Evolutionary conservation across 805 yeast species (phyloP), one percentile per base, ranked within the genome.

Genomic region (Torulaspora microellipsoides): DNA sequence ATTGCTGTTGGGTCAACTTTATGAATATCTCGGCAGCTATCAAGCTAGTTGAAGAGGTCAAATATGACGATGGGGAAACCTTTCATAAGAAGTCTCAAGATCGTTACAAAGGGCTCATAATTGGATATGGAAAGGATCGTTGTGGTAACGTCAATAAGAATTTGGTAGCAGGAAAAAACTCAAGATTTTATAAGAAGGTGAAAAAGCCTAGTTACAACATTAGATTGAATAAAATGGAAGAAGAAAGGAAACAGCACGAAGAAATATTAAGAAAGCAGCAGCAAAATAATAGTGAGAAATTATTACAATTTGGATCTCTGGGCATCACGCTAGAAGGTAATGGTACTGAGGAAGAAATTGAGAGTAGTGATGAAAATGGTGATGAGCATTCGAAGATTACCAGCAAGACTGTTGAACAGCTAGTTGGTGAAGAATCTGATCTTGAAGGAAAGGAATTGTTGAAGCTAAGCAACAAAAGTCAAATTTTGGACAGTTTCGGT

Each of bases 1-100:
- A 77, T 51, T 83, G 91, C 67, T 89, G 86, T 3, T 85, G 86
- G 66, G 70, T 85, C 38, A 85, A 85, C 58, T 85, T 83, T 55
- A 67, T 78, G 58, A 76, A 78, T 53, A 84, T 85, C 20, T 38
- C 68, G 4, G 75, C 79, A 44, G 86, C 88, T 3, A 82, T 85
- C 34, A 75, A 67, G 47, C 71, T 82, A 15, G 84, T 84, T 25
- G 81, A 79, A 39, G 73, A 74, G 35, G 79, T 82, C 46, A 66
- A 62, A 48, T 49, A 61, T 7, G 56, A 57, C 14, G 59, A 51
- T 3, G 57, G 64, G 3, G 56, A 59, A 0, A 58, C 59, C 15
- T 65, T 74, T 31, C 71, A 71, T 40, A 62, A 56, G 12, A 60
- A 66, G 8, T 75, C 72, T 30, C 63, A 67, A 46, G 64, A 71